Conservation (phyloP, 192 early-diverging fungal genomes). For the Lobosporangium transversale region DNA sequence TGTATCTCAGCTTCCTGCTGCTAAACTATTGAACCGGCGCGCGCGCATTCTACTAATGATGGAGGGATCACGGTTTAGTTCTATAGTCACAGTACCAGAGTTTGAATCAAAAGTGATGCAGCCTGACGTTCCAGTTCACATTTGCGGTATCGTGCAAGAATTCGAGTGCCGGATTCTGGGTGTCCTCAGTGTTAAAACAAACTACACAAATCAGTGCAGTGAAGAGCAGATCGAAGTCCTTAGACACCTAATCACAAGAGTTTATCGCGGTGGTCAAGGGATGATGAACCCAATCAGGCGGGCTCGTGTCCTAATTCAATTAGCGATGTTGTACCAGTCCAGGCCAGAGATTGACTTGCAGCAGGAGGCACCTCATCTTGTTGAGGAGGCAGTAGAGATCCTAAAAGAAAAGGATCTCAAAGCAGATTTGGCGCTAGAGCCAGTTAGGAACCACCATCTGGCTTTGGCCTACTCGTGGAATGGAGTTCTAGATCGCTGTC, state of each 20-base stretch:
- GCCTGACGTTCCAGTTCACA: slow-evolving; percentile 1
- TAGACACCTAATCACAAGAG: slow-evolving; percentile 3
- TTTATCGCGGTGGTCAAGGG: slow-evolving; percentile 15
- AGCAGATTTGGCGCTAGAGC: slow-evolving; percentile 49
- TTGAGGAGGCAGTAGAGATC: slow-evolving; percentile 51
- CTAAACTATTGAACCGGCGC: slow-evolving; percentile 35
- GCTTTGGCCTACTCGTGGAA: slow-evolving; percentile 69
- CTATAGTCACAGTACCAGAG: slow-evolving; percentile 3
- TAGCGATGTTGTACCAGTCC: slow-evolving; percentile 22
- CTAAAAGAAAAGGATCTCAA: slow-evolving; percentile 45
- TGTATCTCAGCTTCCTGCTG: slow-evolving; percentile 11
- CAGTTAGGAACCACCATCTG: slow-evolving; percentile 63
- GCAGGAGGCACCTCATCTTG: slow-evolving; percentile 17
- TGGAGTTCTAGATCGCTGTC: slow-evolving; percentile 57
- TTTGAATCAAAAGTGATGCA: slow-evolving; percentile 16
- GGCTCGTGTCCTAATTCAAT: slow-evolving; percentile 45
- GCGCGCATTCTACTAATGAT: slow-evolving; percentile 17
- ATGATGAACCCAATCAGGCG: slow-evolving; percentile 42
- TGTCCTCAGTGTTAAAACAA: slow-evolving; percentile 14
- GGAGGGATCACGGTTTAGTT: slow-evolving; percentile 10
- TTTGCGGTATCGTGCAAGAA: slow-evolving; percentile 37
- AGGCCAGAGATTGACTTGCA: slow-evolving; percentile 4
- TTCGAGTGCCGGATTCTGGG: slow-evolving; percentile 28
- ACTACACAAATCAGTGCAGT: slow-evolving; percentile 11
- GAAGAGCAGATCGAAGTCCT: slow-evolving; percentile 29